Conservation (phyloP, 192 early-diverging fungal genomes). For the Coemansia sp. region DNA sequence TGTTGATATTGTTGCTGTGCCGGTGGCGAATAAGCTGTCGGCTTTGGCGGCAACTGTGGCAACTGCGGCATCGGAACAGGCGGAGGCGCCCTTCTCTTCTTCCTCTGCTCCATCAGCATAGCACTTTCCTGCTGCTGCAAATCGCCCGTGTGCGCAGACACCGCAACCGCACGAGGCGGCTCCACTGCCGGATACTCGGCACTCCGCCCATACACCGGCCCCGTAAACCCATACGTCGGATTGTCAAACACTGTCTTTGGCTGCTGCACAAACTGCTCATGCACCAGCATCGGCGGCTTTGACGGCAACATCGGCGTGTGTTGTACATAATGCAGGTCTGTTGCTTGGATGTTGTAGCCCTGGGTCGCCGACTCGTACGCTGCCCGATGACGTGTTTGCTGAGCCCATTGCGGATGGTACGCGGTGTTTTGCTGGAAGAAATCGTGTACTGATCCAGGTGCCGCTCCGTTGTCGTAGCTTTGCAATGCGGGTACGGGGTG, state of each 20-base stretch:
- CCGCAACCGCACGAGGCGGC: neutral
- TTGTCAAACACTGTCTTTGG: constrained; percentile 61
- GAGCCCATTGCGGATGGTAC: constrained; percentile 14
- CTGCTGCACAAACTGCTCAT: constrained; percentile 7
- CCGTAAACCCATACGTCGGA: constrained; percentile 46
- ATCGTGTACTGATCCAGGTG: constrained; percentile 36
- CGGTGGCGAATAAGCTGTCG: neutral
- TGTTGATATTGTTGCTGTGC: no score
- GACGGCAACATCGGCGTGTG: neutral
- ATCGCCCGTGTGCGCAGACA: neutral
- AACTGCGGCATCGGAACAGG: neutral
- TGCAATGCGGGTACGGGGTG: neutral
- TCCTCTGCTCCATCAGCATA: neutral
- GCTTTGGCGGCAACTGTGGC: neutral
- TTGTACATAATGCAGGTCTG: constrained; percentile 8
- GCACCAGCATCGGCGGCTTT: constrained; percentile 4
- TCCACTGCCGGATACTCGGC: constrained; percentile 14
- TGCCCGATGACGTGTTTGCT: neutral
- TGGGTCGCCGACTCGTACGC: neutral
- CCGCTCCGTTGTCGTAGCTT: neutral
- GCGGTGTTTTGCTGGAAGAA: constrained; percentile 41
- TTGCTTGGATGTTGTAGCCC: constrained; percentile 12
- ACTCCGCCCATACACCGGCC: constrained; percentile 18
- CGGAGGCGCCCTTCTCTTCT: neutral
- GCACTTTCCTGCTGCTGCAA: neutral